Evolutionary conservation across 2,329 filamentous ascomycete species (phyloP).

Genomic region (Parastagonospora nodorum): DNA sequence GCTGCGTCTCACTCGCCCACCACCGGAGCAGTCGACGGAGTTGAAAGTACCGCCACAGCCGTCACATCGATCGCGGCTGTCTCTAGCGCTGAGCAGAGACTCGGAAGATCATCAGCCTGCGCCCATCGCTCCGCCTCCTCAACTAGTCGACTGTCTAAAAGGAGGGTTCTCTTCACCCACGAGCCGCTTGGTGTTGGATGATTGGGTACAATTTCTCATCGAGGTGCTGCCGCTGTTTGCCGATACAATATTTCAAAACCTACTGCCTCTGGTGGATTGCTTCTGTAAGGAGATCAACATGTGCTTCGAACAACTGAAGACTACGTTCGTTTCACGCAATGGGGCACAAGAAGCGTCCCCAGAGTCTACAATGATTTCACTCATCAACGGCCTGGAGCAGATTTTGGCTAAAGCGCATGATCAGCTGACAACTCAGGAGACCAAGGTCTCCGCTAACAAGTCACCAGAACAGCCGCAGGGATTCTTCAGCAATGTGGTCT

Average conservation of each 20-base stretch:
- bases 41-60: constrained; percentile 20
- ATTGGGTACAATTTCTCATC: constrained; percentile 85
- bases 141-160: constrained; percentile 82
- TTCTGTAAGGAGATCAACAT: constrained; percentile 77
- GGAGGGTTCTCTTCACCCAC: constrained; percentile 76
- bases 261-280: constrained; percentile 89
- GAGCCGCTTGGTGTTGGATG: constrained; percentile 80
- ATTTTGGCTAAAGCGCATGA: constrained; percentile 87
- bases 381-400: constrained; percentile 92
- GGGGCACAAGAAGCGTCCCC: constrained; percentile 50
- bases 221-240: constrained; percentile 85
- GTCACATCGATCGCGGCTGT: constrained; percentile 37
- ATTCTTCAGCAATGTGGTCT: constrained; percentile 94
- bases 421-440: constrained; percentile 76
- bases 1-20: constrained; percentile 52
- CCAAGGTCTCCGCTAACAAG: constrained; percentile 69
- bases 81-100: constrained; percentile 33
- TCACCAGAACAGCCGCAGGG: constrained; percentile 82
- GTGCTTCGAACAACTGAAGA: constrained; percentile 73
- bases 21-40: constrained; percentile 27
- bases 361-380: constrained; percentile 77
- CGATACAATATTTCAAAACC: constrained; percentile 82
- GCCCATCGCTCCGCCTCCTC: constrained; percentile 62
- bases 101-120: constrained; percentile 42
- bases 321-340: constrained; percentile 59